Evolutionary conservation across 108 stramenopile species (phyloP), one percentile per base, ranked within the genome.

Genomic region (Fistulifera pelliculosa): DNA sequence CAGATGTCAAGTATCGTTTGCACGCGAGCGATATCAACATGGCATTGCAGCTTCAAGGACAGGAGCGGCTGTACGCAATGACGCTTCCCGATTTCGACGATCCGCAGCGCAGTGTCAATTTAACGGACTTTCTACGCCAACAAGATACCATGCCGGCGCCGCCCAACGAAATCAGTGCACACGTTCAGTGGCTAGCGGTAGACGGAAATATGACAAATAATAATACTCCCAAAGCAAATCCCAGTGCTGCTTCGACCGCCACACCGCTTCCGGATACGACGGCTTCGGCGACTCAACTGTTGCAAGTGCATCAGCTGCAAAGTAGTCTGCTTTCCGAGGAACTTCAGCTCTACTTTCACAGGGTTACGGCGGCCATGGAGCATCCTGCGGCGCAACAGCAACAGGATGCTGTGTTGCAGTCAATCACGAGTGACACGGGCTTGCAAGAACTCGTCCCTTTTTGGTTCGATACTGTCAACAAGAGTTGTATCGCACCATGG

Each of bases 11-110:
- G 7, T 64, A 75, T 12, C 71, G 85, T 3, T 66, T 90, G 41
- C 82, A 85, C 53, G 84, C 85, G 23, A 80, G 81, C n/a, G 88
- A 90, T 68, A 62, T 90, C n/a, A 90, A 90, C 58, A 70, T 90
- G 71, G 88, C 88, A 14, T 50, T 90, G 56, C 65, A 68, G 26
- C 75, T 81, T 77, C 60, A 82, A 60, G 82, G 82, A 8, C 73
- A 70, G 15, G 84, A 90, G 50, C 81, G 79, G 38, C 60, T 90
- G 41, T 86, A 90, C 49, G 81, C 78, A 8, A 83, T 81, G 27
- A 70, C 70, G 12, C 52, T 2, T 27, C 52, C 49, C 45, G 44
- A 38, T 13, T 39, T 42, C 47, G 38, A 41, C 1, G 54, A 61
- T n/a, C n/a, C 23, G 41, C n/a, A 35, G 16, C 16, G 18, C 10